Base-by-base conservation (phyloP, 2,329 filamentous ascomycete species). In the Paraphoma sp. region DNA sequence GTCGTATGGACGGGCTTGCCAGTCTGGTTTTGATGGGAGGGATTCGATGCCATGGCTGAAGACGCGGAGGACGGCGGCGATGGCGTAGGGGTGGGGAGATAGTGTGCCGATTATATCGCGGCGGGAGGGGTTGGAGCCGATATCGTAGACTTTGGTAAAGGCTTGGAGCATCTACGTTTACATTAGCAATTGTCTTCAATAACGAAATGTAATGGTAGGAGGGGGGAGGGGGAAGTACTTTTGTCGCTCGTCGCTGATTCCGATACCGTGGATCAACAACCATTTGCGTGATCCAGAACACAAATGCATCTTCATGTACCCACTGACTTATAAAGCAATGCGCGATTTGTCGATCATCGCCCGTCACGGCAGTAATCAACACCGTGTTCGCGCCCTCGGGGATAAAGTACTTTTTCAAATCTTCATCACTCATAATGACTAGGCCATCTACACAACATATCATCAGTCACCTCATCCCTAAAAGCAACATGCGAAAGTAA, bases 271-370 rank as follows among this genome's bases (percentile, higher is more conserved):
- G 38, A 2, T 48, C 4, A 40, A 62, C 59, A 44, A 62, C 17
- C 45, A 59, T 16, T 14, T 62, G 56, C 2, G 59, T 59, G 31
- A 59, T 57, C 59, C 56, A 62, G 53, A 50, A 62, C 1, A 62
- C 43, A 7, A 56, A 53, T 10, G 46, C 50, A 9, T 31, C 45
- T 1, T 45, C 33, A 42, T 52, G 49, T 33, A 45, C 43, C 59
- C 56, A 62, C 36, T 57, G 56, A 16, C 53, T 56, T 11, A 56
- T 44, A 18, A 62, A 56, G 28, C 59, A 62, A 29, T 59, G 51
- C 8, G 43, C 59, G 23, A 62, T 14, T 16, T 48, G 50, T 38
- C 29, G 31, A 11, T 36, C 18, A 10, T 38, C 29, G 14, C 29
- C 30, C 11, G 53, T 43, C 42, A 54, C 31, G 6, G 48, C 56